phyloP scores from a whole-genome alignment of 192 early-diverging fungal genomes.

The Bifiguratus adelaidae region DNA sequence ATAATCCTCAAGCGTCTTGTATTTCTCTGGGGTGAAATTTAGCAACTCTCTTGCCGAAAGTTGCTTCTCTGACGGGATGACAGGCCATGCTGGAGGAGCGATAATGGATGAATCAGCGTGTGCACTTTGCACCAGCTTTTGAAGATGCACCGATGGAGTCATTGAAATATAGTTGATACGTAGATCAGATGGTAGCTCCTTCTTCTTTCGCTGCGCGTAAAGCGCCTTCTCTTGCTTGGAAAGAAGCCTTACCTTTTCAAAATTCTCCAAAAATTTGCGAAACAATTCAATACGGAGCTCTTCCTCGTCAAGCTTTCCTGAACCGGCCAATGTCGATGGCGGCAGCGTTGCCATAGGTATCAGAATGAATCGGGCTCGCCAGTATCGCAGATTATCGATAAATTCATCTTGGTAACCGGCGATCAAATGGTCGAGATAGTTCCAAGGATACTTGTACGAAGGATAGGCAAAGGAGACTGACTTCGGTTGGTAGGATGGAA shows the following conservation, averaged over 20 bases:
- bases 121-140: neutral
- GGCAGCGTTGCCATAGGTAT: conserved; percentile 69
- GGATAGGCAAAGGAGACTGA: conserved; percentile 68
- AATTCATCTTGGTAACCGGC: conserved; percentile 76
- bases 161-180: conserved; percentile 22
- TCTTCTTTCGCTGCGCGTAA: conserved; percentile 18
- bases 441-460: conserved; percentile 79
- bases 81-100: neutral
- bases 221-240: conserved; percentile 27
- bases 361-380: conserved; percentile 82
- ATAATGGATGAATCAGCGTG: too few relatives aligned
- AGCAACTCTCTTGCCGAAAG: conserved; percentile 14
- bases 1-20: too few relatives aligned
- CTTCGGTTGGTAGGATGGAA: conserved; percentile 42
- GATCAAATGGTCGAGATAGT: conserved; percentile 85
- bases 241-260: conserved; percentile 53
- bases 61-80: neutral
- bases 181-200: conserved; percentile 13
- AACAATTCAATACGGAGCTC: conserved; percentile 82
- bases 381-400: conserved; percentile 70
- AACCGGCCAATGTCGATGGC: conserved; percentile 33
- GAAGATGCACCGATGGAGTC: conserved; percentile 23
- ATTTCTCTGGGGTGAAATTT: too few relatives aligned
- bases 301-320: conserved; percentile 69
- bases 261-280: conserved; percentile 71